Conservation (phyloP, 108 stramenopile genomes). For the Seminavis robusta region DNA sequence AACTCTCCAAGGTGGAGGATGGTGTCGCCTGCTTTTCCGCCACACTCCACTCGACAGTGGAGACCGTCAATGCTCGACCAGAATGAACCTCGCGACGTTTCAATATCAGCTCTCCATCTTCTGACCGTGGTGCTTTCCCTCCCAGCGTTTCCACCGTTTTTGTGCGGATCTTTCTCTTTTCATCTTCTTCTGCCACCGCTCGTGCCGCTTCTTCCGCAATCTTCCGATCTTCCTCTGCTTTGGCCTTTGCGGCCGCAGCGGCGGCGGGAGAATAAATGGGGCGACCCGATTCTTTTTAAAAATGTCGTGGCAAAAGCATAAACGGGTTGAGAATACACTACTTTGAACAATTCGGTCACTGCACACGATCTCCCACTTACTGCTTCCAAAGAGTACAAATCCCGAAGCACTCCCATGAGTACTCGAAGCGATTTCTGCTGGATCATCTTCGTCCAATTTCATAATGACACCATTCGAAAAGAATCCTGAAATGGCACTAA, state of each 20-base stretch:
- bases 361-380: no score
- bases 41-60: conserved; percentile 86
- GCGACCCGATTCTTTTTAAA: conserved; percentile 40
- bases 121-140: conserved; percentile 59
- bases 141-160: conserved; percentile 13
- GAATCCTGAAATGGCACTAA: conserved; percentile 66
- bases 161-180: conserved; percentile 14
- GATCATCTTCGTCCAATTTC: conserved; percentile 27
- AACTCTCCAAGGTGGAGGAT: conserved; percentile 70
- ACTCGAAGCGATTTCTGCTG: conserved; percentile 23
- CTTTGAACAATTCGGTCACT: no score
- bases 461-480: conserved; percentile 80
- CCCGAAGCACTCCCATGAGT: conserved; percentile 67
- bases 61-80: conserved; percentile 75
- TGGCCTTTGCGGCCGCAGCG: conserved; percentile 26
- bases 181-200: conserved; percentile 28
- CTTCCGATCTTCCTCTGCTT: conserved; percentile 28
- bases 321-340: no score
- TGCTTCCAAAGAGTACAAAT: conserved; percentile 72
- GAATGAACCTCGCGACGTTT: conserved; percentile 78
- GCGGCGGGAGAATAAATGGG: conserved; percentile 60
- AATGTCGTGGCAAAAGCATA: no score
- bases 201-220: conserved; percentile 26
- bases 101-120: conserved; percentile 75
- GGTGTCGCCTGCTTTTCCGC: conserved; percentile 80